These are phyloP conservation scores for Luvunga scandens DNA, from an alignment of 345 rosid species.

Conservation along the genomic window DNA sequence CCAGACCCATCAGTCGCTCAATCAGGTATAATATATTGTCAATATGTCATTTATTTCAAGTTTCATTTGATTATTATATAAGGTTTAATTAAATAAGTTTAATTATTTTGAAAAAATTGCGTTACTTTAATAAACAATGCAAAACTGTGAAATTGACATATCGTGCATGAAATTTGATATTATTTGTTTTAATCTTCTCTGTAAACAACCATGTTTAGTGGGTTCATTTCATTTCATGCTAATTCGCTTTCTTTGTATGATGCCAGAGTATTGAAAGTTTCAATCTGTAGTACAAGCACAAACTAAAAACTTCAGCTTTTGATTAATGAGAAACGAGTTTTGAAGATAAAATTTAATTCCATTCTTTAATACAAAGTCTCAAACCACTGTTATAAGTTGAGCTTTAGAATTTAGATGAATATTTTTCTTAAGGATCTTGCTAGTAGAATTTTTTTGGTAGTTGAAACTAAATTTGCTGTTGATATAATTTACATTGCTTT, in stretches of 20 bases:
- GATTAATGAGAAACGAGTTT: background rate
- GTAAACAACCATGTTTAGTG: background rate
- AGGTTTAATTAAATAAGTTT: background rate
- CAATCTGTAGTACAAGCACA: background rate
- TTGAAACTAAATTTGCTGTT: background rate
- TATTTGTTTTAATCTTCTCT: background rate
- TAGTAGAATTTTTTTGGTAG: background rate
- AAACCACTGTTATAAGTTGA: background rate
- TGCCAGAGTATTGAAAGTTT: background rate
- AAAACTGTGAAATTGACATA: too few species aligned
- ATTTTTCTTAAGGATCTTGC: background rate
- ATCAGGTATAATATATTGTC: background rate
- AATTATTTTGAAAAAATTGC: too few species aligned
- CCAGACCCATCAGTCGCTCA: background rate
- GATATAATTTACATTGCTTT: background rate
- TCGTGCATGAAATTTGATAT: background rate
- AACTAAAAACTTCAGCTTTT: background rate
- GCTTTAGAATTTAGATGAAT: background rate
- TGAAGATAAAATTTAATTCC: background rate
- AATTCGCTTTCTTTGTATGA: background rate
- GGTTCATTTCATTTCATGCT: background rate
- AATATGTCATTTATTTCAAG: background rate
- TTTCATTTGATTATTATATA: background rate
- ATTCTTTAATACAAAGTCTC: background rate
- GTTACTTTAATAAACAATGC: too few species aligned